Percentiles rank a stretch among this genome's conserved stretches.
Conservation (phyloP, 768 basidiomycete genomes). For the Suillus occidentalis region DNA sequence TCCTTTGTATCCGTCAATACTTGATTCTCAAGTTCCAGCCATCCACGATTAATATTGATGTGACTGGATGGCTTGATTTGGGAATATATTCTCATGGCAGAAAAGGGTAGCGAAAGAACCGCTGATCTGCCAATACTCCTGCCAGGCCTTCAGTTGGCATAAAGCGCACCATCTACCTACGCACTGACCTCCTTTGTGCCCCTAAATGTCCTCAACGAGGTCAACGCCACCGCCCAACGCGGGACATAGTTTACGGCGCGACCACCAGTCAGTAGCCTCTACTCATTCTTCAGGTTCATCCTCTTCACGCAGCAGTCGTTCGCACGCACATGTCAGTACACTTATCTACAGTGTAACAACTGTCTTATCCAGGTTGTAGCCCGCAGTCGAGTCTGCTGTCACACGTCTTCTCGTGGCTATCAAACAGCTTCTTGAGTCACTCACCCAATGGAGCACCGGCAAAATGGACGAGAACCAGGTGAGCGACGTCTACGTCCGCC, state of each 20-base stretch:
- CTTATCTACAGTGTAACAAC: conserved; percentile 12
- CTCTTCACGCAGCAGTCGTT: conserved; percentile 22
- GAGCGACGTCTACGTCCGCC: conserved; percentile 94
- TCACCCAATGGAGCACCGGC: conserved; percentile 80
- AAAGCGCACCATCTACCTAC: background rate
- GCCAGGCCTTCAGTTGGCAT: background rate
- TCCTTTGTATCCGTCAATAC: background rate
- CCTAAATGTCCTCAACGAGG: conserved; percentile 22
- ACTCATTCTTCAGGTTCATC: conserved; percentile 37
- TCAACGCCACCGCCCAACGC: conserved; percentile 19
- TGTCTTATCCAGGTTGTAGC: conserved; percentile 38
- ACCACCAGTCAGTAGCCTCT: conserved; percentile 53
- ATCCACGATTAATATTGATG: too few species aligned
- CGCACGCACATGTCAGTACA: conserved; percentile 25
- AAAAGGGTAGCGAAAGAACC: background rate
- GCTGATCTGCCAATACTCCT: background rate
- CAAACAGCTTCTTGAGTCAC: conserved; percentile 88
- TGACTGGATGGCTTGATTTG: background rate
- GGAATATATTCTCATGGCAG: conserved; percentile 6
- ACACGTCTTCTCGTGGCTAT: conserved; percentile 93
- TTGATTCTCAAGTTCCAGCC: background rate
- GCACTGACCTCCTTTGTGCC: background rate
- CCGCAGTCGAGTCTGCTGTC: conserved; percentile 86
- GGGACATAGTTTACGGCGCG: conserved; percentile 50
- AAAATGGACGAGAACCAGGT: conserved; percentile 76